Percentiles rank a stretch among this genome's conserved stretches.
Conservation (phyloP, 2,329 filamentous ascomycete species). For the Colletotrichum sansevieriae region DNA sequence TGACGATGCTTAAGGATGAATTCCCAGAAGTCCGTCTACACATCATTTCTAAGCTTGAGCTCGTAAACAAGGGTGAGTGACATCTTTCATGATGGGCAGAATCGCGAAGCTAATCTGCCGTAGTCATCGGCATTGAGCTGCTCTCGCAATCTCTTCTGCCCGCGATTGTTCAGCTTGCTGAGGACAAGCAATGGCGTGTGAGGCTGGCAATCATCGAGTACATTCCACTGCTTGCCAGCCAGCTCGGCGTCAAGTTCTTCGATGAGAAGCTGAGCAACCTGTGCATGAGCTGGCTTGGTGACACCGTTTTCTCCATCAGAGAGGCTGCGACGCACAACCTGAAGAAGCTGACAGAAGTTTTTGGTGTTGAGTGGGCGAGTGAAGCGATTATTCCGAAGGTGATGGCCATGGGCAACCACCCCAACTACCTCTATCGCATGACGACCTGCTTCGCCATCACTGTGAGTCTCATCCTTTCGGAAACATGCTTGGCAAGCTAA, state of each 20-base stretch:
- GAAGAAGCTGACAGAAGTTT: slow-evolving; percentile 98
- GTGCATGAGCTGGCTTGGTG: slow-evolving; percentile 98
- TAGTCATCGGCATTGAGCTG: slow-evolving; percentile 97
- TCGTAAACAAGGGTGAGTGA: slow-evolving; percentile 88
- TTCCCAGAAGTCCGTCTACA: slow-evolving; percentile 98
- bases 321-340: slow-evolving; percentile 98
- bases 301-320: slow-evolving; percentile 98
- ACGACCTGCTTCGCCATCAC: slow-evolving; percentile 99
- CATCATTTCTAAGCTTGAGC: slow-evolving; percentile 99
- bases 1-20: slow-evolving; percentile 99
- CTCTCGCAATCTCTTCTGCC: slow-evolving; percentile 96
- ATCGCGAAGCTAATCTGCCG: slow-evolving; percentile 11
- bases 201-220: slow-evolving; percentile 99
- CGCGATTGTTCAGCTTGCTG: slow-evolving; percentile 95
- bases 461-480: slow-evolving; percentile 70
- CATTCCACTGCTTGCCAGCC: slow-evolving; percentile 94
- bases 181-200: slow-evolving; percentile 99
- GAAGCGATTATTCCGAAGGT: slow-evolving; percentile 98
- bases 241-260: slow-evolving; percentile 97
- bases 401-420: slow-evolving; percentile 97
- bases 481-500: slow-evolving; percentile 44
- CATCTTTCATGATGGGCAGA: neutral
- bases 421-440: slow-evolving; percentile 99
- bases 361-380: slow-evolving; percentile 97
- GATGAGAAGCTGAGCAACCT: slow-evolving; percentile 95